These are phyloP conservation scores for Tetragonia tetragonoides DNA, from an alignment of 148 eudicot species.

Conservation along the genomic window DNA sequence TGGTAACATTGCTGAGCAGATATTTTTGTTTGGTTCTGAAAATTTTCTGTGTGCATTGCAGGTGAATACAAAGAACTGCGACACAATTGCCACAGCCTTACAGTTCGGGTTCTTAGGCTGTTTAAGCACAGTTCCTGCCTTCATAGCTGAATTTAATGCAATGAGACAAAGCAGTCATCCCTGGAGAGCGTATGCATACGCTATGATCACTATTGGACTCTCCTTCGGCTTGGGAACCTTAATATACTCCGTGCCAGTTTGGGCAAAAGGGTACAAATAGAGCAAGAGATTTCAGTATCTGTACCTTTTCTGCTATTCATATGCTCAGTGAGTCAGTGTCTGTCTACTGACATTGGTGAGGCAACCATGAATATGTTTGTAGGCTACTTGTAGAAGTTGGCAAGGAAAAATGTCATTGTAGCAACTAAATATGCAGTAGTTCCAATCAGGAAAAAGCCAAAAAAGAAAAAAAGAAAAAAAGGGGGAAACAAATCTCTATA, in stretches of 20 bases:
- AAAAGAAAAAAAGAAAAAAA: no score
- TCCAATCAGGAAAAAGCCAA: no score
- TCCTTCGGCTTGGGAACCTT: slow-evolving; percentile 69
- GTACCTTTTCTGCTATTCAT: no score
- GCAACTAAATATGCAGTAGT: no score
- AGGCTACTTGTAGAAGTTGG: no score
- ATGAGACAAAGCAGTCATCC: slow-evolving; percentile 58
- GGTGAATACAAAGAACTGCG: slow-evolving; percentile 46
- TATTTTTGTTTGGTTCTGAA: background rate
- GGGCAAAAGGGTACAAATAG: slow-evolving; percentile 48
- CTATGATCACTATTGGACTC: slow-evolving; percentile 38
- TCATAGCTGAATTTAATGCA: slow-evolving; percentile 70
- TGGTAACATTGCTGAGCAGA: no score
- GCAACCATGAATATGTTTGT: no score
- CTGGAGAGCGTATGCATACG: slow-evolving; percentile 80
- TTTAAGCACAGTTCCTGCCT: slow-evolving; percentile 87
- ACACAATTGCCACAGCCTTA: slow-evolving; percentile 55
- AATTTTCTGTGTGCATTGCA: slow-evolving; percentile 5
- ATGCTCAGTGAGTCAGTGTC: no score
- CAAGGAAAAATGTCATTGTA: no score
- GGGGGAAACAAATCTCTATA: no score
- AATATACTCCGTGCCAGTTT: slow-evolving; percentile 72
- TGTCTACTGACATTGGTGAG: no score
- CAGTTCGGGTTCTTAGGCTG: slow-evolving; percentile 79
- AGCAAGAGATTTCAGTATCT: background rate